phyloP scores from a whole-genome alignment of 1,139 yeast genomes.

The Sugiyamaella japonica region DNA sequence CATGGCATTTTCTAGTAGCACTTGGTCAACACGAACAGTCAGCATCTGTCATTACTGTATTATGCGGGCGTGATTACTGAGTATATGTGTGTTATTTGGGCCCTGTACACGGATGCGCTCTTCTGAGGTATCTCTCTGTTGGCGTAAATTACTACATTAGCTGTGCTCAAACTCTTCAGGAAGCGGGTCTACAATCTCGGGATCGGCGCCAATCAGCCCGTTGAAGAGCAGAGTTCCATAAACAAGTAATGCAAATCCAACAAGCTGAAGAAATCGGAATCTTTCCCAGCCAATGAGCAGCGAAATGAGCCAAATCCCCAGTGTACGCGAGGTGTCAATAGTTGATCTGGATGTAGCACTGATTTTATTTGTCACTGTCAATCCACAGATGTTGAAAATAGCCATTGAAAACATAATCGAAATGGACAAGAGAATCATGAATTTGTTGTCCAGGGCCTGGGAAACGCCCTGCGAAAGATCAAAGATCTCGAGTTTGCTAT shows the following conservation, averaged over 20 bases:
- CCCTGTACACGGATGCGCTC: too few relatives aligned
- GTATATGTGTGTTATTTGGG: too few relatives aligned
- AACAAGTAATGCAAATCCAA: slow-evolving; percentile 65
- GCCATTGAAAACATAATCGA: slow-evolving; percentile 73
- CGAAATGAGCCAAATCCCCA: slow-evolving; percentile 77
- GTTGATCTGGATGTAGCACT: slow-evolving; percentile 82
- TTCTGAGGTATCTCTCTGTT: too few relatives aligned
- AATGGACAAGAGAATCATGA: slow-evolving; percentile 54
- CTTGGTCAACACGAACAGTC: too few relatives aligned
- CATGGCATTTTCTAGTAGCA: too few relatives aligned
- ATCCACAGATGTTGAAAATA: slow-evolving; percentile 71
- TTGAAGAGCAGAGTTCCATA: slow-evolving; percentile 76
- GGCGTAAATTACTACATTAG: slow-evolving; percentile 3
- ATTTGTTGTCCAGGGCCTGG: slow-evolving; percentile 49
- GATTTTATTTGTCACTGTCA: slow-evolving; percentile 61
- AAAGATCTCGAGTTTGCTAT: slow-evolving; percentile 52
- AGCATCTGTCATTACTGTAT: too few relatives aligned
- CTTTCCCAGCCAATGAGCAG: slow-evolving; percentile 75
- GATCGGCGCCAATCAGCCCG: slow-evolving; percentile 50
- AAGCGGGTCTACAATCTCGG: slow-evolving; percentile 22
- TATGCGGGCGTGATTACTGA: too few relatives aligned
- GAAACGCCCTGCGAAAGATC: slow-evolving; percentile 54
- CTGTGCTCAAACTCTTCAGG: slow-evolving; percentile 31
- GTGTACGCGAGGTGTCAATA: slow-evolving; percentile 74
- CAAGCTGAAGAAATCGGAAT: slow-evolving; percentile 58